Evolutionary conservation across 2,329 filamentous ascomycete genomes (phyloP).

Genomic region (Orbilia blumenaviensis): DNA sequence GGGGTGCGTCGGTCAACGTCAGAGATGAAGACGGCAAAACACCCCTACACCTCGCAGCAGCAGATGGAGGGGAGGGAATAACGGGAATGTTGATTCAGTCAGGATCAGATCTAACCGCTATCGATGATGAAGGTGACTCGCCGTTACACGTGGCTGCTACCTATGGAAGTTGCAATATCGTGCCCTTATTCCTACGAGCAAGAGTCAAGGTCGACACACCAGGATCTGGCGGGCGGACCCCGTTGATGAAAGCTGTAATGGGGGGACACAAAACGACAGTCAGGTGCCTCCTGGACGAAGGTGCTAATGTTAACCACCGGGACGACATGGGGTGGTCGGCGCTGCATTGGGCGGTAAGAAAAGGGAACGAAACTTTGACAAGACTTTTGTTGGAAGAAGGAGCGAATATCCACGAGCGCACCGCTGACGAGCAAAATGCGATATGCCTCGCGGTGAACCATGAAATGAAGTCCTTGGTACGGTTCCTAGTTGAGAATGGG

Average conservation of each 20-base stretch:
- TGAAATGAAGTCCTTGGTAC: slow-evolving; percentile 38
- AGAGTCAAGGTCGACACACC: slow-evolving; percentile 53
- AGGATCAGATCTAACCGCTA: slow-evolving; percentile 55
- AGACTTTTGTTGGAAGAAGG: slow-evolving; percentile 51
- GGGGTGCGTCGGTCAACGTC: slow-evolving; percentile 57
- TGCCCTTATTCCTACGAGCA: slow-evolving; percentile 57
- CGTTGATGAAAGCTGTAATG: slow-evolving; percentile 49
- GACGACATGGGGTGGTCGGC: slow-evolving; percentile 49
- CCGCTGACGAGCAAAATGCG: slow-evolving; percentile 39
- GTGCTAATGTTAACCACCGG: slow-evolving; percentile 30
- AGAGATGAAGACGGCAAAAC: slow-evolving; percentile 58
- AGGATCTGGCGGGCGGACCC: slow-evolving; percentile 36
- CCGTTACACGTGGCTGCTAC: slow-evolving; percentile 58
- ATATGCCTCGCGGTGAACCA: slow-evolving; percentile 45
- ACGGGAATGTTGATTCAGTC: slow-evolving; percentile 57
- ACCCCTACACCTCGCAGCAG: slow-evolving; percentile 59
- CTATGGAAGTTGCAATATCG: slow-evolving; percentile 56
- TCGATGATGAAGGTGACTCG: slow-evolving; percentile 56
- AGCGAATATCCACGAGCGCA: slow-evolving; percentile 49
- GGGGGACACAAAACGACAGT: slow-evolving; percentile 41
- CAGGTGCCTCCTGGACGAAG: slow-evolving; percentile 42
- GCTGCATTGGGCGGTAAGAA: slow-evolving; percentile 42
- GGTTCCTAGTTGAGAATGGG: slow-evolving; percentile 41
- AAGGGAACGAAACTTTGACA: slow-evolving; percentile 48
- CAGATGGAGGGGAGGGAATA: slow-evolving; percentile 57